Conservation (phyloP, 345 rosid genomes). For the Conringia planisiliqua region DNA sequence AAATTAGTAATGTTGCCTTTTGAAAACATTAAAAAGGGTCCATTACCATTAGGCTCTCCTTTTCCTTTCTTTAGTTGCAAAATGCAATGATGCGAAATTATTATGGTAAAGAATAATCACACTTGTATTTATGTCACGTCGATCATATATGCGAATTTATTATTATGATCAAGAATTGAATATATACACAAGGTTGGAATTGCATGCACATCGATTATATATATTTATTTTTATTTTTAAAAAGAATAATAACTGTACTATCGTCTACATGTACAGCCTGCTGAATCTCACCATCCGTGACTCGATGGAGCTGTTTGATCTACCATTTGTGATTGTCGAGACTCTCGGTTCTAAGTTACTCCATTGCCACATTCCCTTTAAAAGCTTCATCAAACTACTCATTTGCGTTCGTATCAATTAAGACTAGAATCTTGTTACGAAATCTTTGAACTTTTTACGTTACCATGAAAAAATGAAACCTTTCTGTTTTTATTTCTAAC, state of each 20-base stretch:
- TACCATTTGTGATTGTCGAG: neutral
- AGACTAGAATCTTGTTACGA: neutral
- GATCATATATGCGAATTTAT: neutral
- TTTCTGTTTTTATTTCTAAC: neutral
- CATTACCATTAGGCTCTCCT: neutral
- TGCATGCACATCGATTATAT: neutral
- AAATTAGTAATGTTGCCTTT: neutral
- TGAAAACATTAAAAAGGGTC: neutral
- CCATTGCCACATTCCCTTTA: neutral
- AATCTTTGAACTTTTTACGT: no score
- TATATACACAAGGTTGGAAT: neutral
- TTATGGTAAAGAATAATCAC: neutral
- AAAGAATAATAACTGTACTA: no score
- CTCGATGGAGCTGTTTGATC: neutral
- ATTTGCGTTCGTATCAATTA: neutral
- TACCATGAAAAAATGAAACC: no score
- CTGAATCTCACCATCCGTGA: neutral
- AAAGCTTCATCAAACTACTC: neutral
- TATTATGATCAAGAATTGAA: neutral
- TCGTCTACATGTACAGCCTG: no score
- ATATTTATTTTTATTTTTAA: neutral
- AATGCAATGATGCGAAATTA: neutral
- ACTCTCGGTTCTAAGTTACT: neutral
- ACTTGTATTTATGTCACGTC: conserved; percentile 1
- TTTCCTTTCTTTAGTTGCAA: conserved; percentile 7